Base-by-base conservation (phyloP, 768 basidiomycete genomes). In the Dacryopinax spathularia region DNA sequence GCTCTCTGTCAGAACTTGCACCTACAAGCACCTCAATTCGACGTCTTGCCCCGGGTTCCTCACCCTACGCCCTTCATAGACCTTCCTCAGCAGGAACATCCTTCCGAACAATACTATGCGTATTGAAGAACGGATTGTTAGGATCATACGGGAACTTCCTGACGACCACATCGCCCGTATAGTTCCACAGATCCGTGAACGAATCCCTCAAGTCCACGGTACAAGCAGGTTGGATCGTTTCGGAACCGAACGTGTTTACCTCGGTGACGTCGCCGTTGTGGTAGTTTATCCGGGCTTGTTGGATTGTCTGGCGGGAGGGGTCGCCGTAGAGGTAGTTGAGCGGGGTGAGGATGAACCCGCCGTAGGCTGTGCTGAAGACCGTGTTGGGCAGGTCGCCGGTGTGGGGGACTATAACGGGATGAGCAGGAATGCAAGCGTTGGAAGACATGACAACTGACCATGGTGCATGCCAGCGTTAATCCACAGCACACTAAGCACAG, bases 401-500 rank as follows among this genome's bases (percentile, higher is more conserved):
- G 64, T 70, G 67, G 1, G 62, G 62, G 2, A 66, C 48, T 56
- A 29, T 29, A 3, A 56, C 25, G 31, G 18, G 9, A 18, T 56
- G 5, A 56, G 29, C 18, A 10, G 20, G 31, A 29, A 34, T 15
- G n/a, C 12, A 6, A 3, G 60, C 18, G n/a, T 37, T 63, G 15
- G 27, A 60, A 13, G 65, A 66, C 1, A 69, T 12, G 43, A 56
- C 25, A 5, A 31, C 48, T 5, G 3, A 56, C 48, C 69, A 56
- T 73, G 73, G 66, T 71, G 67, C 69, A 70, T 73, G 18, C 72
- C 71, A 33, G 69, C 61, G 62, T 69, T 71, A 67, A 69, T 65
- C 61, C 61, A 62, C 0, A 67, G 35, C 12, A 67, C 59, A 12
- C n/a, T 37, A 34, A 36, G 20, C 20, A 29, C 16, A 2, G 22